Conservation (phyloP, 2,329 filamentous ascomycete species). For the Stemphylium lycopersici region DNA sequence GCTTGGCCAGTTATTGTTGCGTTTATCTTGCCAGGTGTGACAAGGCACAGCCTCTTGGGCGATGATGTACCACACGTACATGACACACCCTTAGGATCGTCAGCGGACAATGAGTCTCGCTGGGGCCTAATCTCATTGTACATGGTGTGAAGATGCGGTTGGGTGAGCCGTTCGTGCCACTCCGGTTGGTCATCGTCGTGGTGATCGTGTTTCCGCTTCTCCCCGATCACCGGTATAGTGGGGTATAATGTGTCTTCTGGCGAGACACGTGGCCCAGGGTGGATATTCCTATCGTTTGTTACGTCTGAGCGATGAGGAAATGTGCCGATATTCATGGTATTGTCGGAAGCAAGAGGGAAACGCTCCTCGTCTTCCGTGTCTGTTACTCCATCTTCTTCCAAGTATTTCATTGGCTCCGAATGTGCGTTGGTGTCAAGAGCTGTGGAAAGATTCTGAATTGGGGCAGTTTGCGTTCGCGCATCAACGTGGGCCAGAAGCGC, state of each 20-base stretch:
- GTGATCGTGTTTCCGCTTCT: constrained; percentile 8
- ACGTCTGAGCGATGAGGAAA: too few species aligned
- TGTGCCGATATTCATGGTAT: too few species aligned
- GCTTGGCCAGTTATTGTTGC: not conserved
- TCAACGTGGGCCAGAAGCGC: constrained; percentile 6
- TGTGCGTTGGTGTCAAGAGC: too few species aligned
- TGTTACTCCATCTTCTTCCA: not conserved
- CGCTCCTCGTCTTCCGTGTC: too few species aligned
- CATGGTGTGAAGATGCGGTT: not conserved
- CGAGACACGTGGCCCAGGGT: not conserved
- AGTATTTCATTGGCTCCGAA: not conserved
- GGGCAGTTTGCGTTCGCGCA: not conserved
- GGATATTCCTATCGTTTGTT: too few species aligned
- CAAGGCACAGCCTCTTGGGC: not conserved
- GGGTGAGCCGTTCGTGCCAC: not conserved
- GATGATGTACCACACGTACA: not conserved
- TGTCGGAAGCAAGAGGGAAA: not conserved
- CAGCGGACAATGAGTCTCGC: not conserved
- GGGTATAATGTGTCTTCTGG: not conserved
- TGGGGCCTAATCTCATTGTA: not conserved
- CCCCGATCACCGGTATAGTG: not conserved
- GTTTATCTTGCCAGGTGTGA: not conserved
- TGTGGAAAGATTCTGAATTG: not conserved
- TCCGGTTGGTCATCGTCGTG: not conserved
- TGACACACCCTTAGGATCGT: fast-evolving